Base-by-base conservation (phyloP, 2,329 filamentous ascomycete species). In the Pseudocercospora fuligena region DNA sequence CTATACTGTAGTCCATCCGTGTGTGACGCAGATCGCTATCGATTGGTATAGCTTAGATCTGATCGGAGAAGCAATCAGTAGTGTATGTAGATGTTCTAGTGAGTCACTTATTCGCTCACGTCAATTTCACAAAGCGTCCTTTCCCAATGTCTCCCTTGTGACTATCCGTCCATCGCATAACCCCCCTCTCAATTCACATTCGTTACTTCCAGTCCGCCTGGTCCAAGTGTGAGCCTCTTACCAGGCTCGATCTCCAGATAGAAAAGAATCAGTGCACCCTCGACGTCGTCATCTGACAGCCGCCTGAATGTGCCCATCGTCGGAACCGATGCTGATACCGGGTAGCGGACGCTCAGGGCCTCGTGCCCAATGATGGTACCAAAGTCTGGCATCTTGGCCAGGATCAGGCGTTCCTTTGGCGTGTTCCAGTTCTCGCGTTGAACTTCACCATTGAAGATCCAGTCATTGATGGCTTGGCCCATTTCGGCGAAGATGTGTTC, bases 401-500 rank as follows among this genome's bases (percentile, higher is more conserved):
- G 46, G n/a, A 12, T 8, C 1, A 49, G 14, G 1, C 11, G 23
- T 27, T 53, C 49, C 11, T 53, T 12, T 29, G 19, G 14, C 12
- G 19, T 25, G 25, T 14, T 14, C n/a, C 23, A 21, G 2, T 23
- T 14, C 2, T 6, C 1, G 12, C 11, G 8, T 12, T 16, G 8
- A 7, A 27, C 25, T 14, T 53, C 27, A 6, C 64, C 64, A 36
- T 60, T 60, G 25, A 66, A 62, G 11, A 63, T 25, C 53, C 29
- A 61, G 36, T 58, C 59, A 25, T 49, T 54, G 9, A 66, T 27
- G 0, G 64, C 64, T 16, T 29, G 58, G 2, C 64, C 64, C 53
- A 66, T 62, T 36, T 66, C 64, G 14, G 61, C 54, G 43, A 62
- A 66, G n/a, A 23, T 53, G 21, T 62, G 46, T 2, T 63, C 43